These are phyloP conservation scores for Pythium periplocum DNA, from an alignment of 352 stramenopile genomes.

Conservation along the genomic window DNA sequence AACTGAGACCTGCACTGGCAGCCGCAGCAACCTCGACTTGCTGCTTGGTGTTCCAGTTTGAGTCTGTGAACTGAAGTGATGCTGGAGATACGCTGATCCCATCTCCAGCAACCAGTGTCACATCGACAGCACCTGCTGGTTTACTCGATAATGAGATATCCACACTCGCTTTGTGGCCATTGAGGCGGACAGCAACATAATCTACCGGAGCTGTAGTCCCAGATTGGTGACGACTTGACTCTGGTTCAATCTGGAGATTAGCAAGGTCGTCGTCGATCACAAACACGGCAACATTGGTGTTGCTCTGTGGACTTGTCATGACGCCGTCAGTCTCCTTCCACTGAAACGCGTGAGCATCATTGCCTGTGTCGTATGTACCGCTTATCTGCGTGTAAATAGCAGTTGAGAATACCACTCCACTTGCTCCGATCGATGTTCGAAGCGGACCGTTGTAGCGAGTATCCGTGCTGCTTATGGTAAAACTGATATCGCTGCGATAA, in stretches of 20 bases:
- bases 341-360: constrained; percentile 37
- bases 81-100: constrained; percentile 26
- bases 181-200: constrained; percentile 21
- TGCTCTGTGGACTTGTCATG: constrained; percentile 31
- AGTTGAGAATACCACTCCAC: constrained; percentile 29
- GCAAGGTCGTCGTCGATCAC: constrained; percentile 52
- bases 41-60: constrained; percentile 24
- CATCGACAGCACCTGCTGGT: constrained; percentile 28
- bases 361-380: constrained; percentile 52
- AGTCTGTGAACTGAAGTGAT: constrained; percentile 22
- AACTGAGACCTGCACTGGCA: background rate
- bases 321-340: constrained; percentile 43
- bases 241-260: constrained; percentile 26
- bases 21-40: constrained; percentile 21
- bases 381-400: constrained; percentile 44
- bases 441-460: constrained; percentile 29
- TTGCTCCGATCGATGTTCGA: constrained; percentile 15
- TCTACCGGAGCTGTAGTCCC: constrained; percentile 9
- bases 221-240: constrained; percentile 29
- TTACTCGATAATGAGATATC: constrained; percentile 31
- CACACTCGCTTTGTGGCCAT: constrained; percentile 40
- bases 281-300: constrained; percentile 24
- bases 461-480: constrained; percentile 33
- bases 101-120: constrained; percentile 27
- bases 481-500: constrained; percentile 25